Evolutionary conservation across 2,329 filamentous ascomycete genomes (phyloP), one percentile per base, ranked within the genome.

Genomic region (Talaromyces sp.): DNA sequence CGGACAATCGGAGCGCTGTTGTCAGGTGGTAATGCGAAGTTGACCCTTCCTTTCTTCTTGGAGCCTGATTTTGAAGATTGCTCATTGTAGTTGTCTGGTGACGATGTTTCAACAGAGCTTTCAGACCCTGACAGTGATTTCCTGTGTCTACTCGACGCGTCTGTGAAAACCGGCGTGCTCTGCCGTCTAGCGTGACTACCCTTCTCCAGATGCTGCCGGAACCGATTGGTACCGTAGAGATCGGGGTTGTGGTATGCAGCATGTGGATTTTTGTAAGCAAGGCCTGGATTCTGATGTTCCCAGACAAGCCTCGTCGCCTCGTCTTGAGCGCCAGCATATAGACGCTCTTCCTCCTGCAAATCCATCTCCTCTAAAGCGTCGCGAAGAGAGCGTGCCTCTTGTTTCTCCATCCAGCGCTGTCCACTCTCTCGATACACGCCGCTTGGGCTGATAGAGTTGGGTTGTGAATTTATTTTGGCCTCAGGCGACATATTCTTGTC

Each of bases 301-400:
- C 81, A 84, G n/a, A 88, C 85, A 38, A 88, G 74, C 65, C 87
- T 83, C 0, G 83, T 82, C 12, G 85, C 85, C 69, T 88, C 85
- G 57, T 85, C 80, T 66, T 85, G 83, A 14, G 85, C 85, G 11
- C 82, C 81, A 29, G 76, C 70, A 65, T 85, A 83, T 26, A 88
- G 67, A 56, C 76, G 77, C 24, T 69, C 61, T 57, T 87, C 85
- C 50, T 84, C 79, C 26, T 83, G 74, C 24, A 85, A 64, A 65
- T 86, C 83, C 75, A 87, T 79, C 61, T 83, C 81, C 64, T 85
- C 80, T 66, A 87, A 73, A 14, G 84, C 84, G 61, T 80, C 76
- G 14, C 83, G 76, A 55, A 87, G 67, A 19, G 81, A 81, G 9
- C 78, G 79, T 29, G 80, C 82, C 69, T 87, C 84, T 65, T 85